These are phyloP conservation scores for Alternaria longipes DNA, from an alignment of 2,329 filamentous ascomycete genomes.

Conservation along the genomic window DNA sequence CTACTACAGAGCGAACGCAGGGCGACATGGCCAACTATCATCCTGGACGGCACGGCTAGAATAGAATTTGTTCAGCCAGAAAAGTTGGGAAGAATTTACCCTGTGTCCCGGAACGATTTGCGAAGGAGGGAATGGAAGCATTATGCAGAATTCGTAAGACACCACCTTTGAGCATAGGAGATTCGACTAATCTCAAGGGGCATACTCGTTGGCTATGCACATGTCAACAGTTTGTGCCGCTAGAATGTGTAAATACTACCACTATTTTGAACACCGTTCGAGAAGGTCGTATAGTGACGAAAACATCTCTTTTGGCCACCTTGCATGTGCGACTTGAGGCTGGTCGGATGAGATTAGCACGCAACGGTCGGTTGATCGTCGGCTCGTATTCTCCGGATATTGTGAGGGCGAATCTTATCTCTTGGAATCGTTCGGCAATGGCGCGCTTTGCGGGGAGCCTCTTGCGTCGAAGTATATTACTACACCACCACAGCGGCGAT, in stretches of 20 bases:
- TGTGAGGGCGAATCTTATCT: neutral
- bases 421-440: neutral
- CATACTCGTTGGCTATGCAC: neutral
- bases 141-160: neutral
- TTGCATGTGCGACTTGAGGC: slow-evolving; percentile 5
- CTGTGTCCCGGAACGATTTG: neutral
- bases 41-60: neutral
- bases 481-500: slow-evolving; percentile 12
- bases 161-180: neutral
- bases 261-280: slow-evolving; percentile 1
- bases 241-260: neutral
- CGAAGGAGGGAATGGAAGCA: neutral
- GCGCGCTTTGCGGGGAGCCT: slow-evolving; percentile 10
- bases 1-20: neutral
- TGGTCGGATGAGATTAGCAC: neutral
- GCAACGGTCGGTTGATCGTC: slow-evolving; percentile 8
- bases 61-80: neutral
- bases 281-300: slow-evolving; percentile 17
- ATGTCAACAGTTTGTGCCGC: neutral
- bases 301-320: slow-evolving; percentile 6
- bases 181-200: neutral
- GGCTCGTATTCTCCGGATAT: slow-evolving; percentile 1
- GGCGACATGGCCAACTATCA: neutral
- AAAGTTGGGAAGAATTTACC: neutral
- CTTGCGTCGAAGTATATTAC: slow-evolving; percentile 7